Evolutionary conservation across 805 yeast species (phyloP), one percentile per base, ranked within the genome.

Genomic region (Wickerhamomyces queroliae): DNA sequence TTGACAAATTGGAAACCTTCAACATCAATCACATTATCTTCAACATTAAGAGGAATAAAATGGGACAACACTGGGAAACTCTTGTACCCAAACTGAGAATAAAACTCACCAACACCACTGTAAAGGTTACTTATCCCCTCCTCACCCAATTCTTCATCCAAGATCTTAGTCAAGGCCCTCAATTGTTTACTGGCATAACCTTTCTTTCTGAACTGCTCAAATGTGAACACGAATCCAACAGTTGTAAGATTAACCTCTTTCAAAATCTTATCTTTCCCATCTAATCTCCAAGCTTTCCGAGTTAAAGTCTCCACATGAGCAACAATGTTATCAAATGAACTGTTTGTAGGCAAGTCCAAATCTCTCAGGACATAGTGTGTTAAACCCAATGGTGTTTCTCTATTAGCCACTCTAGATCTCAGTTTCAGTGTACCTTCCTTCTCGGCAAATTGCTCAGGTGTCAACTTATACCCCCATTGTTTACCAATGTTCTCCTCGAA

Each of bases 51-150:
- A 17, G 23, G 43, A 15, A 67, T 44, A 29, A 52, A 44, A 39
- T 66, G 69, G 22, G 63, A 37, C 12, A 69, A 67, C 6, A 66
- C 64, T 36, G 64, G 69, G 35, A 51, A 39, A 15, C 67, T 61
- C n/a, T 55, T 62, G 53, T 74, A 83, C 0, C 90, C 95, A 46
- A 81, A 76, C 45, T 67, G 63, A 27, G 67, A 62, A 57, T 88
- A 88, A 48, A 72, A 85, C 24, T 68, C 71, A 13, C 84, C 91
- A 17, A 84, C 76, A 36, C 81, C 93, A 45, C 91, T 81, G 68
- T 85, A 86, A 37, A 87, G 67, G 30, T 66, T 64, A 27, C 69
- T 57, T 13, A 70, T 55, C 18, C 57, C 43, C 17, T 61, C 53
- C 9, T 52, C 46, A 35, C 58, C 47, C 24, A 66, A 57, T 21